Conservation (phyloP, 495 filamentous ascomycete genomes). For the Extremus antarcticus region DNA sequence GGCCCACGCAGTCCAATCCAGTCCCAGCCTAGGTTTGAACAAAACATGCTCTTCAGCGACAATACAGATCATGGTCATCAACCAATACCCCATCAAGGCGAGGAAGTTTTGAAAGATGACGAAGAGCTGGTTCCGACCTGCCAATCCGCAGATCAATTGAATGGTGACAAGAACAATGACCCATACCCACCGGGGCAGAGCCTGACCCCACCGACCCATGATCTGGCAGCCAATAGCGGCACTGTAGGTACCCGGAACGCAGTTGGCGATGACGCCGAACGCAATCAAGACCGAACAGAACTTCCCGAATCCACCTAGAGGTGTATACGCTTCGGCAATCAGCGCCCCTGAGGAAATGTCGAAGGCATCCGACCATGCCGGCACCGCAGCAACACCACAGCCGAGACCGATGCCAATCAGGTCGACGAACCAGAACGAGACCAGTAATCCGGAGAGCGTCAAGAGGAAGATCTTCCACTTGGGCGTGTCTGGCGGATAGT, state of each 20-base stretch:
- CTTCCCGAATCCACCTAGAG: conserved; percentile 43
- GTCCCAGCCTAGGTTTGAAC: conserved; percentile 15
- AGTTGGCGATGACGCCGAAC: conserved; percentile 27
- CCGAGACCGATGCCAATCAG: conserved; percentile 34
- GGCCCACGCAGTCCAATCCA: conserved; percentile 37
- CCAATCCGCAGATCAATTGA: conserved; percentile 27
- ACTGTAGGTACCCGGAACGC: conserved; percentile 33
- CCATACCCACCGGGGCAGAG: conserved; percentile 33
- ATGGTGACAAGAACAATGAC: conserved; percentile 31
- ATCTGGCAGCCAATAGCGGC: conserved; percentile 34
- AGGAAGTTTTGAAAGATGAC: conserved; percentile 33
- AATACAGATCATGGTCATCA: conserved; percentile 37
- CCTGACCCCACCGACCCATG: conserved; percentile 31
- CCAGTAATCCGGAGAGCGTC: conserved; percentile 36
- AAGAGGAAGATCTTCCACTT: conserved; percentile 41
- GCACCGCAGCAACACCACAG: conserved; percentile 12
- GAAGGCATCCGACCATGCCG: conserved; percentile 39
- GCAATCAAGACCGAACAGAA: conserved; percentile 38
- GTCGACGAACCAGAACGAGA: conserved; percentile 47
- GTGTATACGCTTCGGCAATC: conserved; percentile 42
- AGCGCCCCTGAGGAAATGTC: conserved; percentile 42
- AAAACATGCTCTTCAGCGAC: conserved; percentile 44
- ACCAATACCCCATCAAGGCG: conserved; percentile 26
- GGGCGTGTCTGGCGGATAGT: conserved; percentile 44
- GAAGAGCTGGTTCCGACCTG: conserved; percentile 32